phyloP scores from a whole-genome alignment of 495 filamentous ascomycete species.

The Tuber microsphaerosporum region DNA sequence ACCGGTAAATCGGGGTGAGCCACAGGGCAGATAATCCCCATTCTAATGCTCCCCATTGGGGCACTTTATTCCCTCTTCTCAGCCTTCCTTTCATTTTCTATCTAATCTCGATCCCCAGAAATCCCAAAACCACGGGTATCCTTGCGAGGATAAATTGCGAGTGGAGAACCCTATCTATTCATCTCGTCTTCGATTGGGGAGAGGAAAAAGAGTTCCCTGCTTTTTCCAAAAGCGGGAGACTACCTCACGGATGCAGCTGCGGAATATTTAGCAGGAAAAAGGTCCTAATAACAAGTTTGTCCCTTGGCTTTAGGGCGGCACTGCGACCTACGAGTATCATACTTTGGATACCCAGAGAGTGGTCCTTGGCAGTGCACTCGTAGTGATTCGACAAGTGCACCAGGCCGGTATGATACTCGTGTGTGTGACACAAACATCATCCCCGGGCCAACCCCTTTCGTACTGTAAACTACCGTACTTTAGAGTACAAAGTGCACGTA shows the following conservation, averaged over 20 bases:
- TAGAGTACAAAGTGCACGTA: neutral
- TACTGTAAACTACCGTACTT: neutral
- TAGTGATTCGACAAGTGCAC: too few species aligned
- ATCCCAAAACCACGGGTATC: slow-evolving; percentile 5
- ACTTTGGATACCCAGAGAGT: neutral
- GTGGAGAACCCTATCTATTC: neutral
- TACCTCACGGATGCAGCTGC: neutral
- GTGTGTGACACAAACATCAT: neutral
- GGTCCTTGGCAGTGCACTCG: neutral
- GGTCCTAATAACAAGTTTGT: neutral
- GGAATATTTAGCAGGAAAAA: neutral
- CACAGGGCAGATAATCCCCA: neutral
- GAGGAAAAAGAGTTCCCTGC: neutral
- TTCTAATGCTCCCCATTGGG: neutral
- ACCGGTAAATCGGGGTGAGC: neutral
- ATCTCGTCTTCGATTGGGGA: neutral
- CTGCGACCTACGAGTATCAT: neutral
- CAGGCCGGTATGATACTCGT: too few species aligned
- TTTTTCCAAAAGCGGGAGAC: neutral
- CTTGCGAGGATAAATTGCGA: neutral
- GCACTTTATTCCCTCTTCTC: neutral
- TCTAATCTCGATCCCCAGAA: neutral
- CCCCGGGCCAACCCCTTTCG: neutral
- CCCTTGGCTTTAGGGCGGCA: neutral
- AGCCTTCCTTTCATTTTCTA: neutral